Evolutionary conservation across 2,329 filamentous ascomycete genomes (phyloP).

Genomic region (Monilinia fructicola): DNA sequence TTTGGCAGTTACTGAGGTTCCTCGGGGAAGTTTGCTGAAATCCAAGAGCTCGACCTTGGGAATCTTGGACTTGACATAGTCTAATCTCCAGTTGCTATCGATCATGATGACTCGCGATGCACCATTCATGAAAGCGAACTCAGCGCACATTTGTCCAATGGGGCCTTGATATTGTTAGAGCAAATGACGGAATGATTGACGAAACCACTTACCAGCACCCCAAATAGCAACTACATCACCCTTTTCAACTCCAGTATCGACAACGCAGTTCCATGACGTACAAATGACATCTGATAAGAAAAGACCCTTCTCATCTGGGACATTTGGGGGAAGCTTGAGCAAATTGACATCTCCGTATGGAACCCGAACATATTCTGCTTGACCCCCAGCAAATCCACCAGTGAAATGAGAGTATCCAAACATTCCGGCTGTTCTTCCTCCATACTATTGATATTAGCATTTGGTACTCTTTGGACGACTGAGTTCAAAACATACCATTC

Average conservation of each 20-base stretch:
- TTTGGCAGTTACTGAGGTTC: slow-evolving; percentile 67
- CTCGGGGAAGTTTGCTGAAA: slow-evolving; percentile 59
- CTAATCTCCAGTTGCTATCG: slow-evolving; percentile 69
- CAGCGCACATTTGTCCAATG: slow-evolving; percentile 79
- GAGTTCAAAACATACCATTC: slow-evolving; percentile 49
- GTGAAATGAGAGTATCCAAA: slow-evolving; percentile 78
- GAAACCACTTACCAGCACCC: slow-evolving; percentile 55
- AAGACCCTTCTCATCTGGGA: slow-evolving; percentile 78
- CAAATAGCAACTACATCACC: slow-evolving; percentile 79
- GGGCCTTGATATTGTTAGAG: slow-evolving; percentile 49
- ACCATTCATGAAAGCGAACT: slow-evolving; percentile 73
- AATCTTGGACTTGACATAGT: slow-evolving; percentile 64
- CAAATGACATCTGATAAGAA: slow-evolving; percentile 78
- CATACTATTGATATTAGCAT: slow-evolving; percentile 51
- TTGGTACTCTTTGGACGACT: not conserved
- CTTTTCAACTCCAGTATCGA: slow-evolving; percentile 78
- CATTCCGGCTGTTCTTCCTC: slow-evolving; percentile 70
- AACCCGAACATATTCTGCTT: slow-evolving; percentile 83
- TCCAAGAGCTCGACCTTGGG: slow-evolving; percentile 68
- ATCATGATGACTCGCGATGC: slow-evolving; percentile 76
- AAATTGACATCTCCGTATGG: slow-evolving; percentile 80
- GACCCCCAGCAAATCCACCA: slow-evolving; percentile 82
- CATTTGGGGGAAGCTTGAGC: slow-evolving; percentile 71
- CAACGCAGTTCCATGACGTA: slow-evolving; percentile 79
- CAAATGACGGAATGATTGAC: not conserved